Evolutionary conservation across 805 yeast species (phyloP).

Genomic region (Grigorovia transvaalensis): DNA sequence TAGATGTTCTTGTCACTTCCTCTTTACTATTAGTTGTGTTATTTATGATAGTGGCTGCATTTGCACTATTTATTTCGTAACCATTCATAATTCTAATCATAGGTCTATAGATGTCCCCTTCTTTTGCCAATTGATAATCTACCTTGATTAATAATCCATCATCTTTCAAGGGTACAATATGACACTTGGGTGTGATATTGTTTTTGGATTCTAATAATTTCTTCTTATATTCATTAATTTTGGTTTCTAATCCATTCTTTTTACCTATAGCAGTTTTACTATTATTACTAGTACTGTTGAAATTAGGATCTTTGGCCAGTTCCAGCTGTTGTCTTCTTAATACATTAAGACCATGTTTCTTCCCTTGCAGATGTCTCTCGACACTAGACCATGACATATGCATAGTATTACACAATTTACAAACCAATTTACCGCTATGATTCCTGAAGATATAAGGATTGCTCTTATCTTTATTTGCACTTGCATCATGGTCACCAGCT

Average conservation of each 20-base stretch:
- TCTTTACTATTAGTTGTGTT: too few species aligned
- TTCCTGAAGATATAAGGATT: slow-evolving; percentile 74
- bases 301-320: neutral
- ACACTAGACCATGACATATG: slow-evolving; percentile 76
- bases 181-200: slow-evolving; percentile 44
- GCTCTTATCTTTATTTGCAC: slow-evolving; percentile 9
- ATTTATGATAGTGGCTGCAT: too few species aligned
- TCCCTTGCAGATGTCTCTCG: slow-evolving; percentile 74
- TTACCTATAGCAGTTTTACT: neutral
- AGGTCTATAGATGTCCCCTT: slow-evolving; percentile 34
- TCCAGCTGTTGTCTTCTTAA: slow-evolving; percentile 42
- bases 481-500: slow-evolving; percentile 25
- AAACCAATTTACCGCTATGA: slow-evolving; percentile 76
- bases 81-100: slow-evolving; percentile 64
- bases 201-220: slow-evolving; percentile 27
- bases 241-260: slow-evolving; percentile 10
- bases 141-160: slow-evolving; percentile 19
- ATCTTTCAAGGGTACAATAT: slow-evolving; percentile 59
- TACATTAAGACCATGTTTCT: slow-evolving; percentile 67
- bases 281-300: neutral
- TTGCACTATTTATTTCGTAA: slow-evolving; percentile 47
- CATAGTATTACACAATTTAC: slow-evolving; percentile 72
- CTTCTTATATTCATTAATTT: slow-evolving; percentile 44
- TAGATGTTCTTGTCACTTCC: too few species aligned
- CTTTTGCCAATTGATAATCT: neutral